A percentile compares a stretch with the other conserved stretches of the same genome.
These are phyloP conservation scores for Leccinum disarticulatum DNA, from an alignment of 768 basidiomycete genomes.

Conservation along the genomic window DNA sequence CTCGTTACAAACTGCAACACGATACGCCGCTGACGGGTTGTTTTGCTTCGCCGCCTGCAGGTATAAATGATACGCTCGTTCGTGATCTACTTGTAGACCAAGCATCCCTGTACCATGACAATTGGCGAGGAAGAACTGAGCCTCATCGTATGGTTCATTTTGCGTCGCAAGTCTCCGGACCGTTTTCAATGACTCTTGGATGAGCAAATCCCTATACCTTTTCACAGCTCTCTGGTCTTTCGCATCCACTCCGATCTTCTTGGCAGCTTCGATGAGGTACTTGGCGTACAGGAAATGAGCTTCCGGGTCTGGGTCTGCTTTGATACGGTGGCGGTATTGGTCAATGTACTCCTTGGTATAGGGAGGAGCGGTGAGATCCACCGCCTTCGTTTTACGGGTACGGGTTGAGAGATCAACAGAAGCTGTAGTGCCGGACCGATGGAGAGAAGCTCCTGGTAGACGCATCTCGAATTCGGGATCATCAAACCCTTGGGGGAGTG, in stretches of 20 bases:
- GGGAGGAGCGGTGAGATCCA: constrained; percentile 80
- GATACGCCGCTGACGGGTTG: constrained; percentile 91
- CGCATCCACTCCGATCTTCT: constrained; percentile 74
- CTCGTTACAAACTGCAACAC: constrained; percentile 98
- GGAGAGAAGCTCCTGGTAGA: constrained; percentile 40
- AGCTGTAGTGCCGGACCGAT: constrained; percentile 56
- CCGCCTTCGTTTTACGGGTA: constrained; percentile 73
- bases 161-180: constrained; percentile 91
- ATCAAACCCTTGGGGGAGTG: constrained; percentile 33
- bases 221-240: constrained; percentile 82
- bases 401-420: constrained; percentile 57
- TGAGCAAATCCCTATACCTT: constrained; percentile 86
- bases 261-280: constrained; percentile 97
- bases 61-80: constrained; percentile 95
- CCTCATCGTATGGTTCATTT: constrained; percentile 89
- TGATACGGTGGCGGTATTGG: constrained; percentile 95
- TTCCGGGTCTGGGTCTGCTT: constrained; percentile 96
- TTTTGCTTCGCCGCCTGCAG: constrained; percentile 97
- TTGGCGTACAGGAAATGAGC: constrained; percentile 98
- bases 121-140: constrained; percentile 98
- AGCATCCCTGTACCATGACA: constrained; percentile 95
- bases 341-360: constrained; percentile 97
- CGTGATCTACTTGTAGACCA: constrained; percentile 96
- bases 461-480: constrained; percentile 58
- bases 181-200: constrained; percentile 88